A percentile compares a stretch with the other conserved stretches of the same genome.
These are phyloP conservation scores for Gryganskiella cystojenkinii DNA, from an alignment of 192 early-diverging fungal genomes.

Conservation along the genomic window DNA sequence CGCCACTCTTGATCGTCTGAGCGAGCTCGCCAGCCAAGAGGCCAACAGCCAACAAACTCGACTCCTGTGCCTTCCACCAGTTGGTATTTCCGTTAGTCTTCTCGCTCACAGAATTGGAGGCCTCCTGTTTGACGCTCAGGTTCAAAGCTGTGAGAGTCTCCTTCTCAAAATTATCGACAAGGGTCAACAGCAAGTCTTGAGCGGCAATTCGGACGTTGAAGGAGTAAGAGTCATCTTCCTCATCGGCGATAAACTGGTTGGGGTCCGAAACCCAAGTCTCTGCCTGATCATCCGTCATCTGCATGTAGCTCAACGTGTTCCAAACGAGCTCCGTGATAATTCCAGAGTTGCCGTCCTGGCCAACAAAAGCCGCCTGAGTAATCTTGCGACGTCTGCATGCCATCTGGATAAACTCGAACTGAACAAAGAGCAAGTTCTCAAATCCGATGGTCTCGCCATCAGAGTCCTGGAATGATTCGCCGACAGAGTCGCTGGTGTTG, in stretches of 20 bases:
- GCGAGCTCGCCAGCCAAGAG: constrained; percentile 67
- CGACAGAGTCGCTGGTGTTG: constrained; percentile 48
- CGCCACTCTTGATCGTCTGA: constrained; percentile 57
- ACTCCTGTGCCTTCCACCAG: constrained; percentile 89
- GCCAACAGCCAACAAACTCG: constrained; percentile 83
- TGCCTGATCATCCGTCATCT: constrained; percentile 80
- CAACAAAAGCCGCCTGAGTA: constrained; percentile 61
- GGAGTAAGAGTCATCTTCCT: constrained; percentile 88
- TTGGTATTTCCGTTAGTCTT: constrained; percentile 34
- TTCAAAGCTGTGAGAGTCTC: constrained; percentile 65
- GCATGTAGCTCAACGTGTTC: constrained; percentile 75
- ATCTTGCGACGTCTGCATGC: constrained; percentile 65
- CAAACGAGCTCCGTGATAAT: constrained; percentile 69
- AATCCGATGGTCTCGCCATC: constrained; percentile 78
- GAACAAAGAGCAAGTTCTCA: constrained; percentile 71
- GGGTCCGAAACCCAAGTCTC: constrained; percentile 88
- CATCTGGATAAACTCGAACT: constrained; percentile 75
- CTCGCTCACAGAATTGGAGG: constrained; percentile 19
- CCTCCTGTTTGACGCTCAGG: constrained; percentile 43
- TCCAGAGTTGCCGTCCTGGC: constrained; percentile 50
- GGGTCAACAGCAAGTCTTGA: constrained; percentile 70
- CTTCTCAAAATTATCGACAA: constrained; percentile 64
- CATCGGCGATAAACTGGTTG: constrained; percentile 91
- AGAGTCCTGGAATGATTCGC: constrained; percentile 70
- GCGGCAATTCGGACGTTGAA: constrained; percentile 90